Conservation (phyloP, 2,329 filamentous ascomycete genomes). For the Penicillium sclerotiorum region DNA sequence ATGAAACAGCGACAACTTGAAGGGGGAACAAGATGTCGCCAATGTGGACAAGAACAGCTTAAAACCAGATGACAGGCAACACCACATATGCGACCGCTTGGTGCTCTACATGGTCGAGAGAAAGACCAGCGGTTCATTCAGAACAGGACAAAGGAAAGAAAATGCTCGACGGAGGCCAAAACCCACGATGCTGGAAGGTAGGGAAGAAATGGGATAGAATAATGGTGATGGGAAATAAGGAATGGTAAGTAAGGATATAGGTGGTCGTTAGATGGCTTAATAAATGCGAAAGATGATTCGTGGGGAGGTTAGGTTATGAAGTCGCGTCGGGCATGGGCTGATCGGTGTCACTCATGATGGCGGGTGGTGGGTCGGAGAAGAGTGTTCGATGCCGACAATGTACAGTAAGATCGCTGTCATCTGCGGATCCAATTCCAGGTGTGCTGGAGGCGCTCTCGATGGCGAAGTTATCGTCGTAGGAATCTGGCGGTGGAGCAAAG, state of each 20-base stretch:
- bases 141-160: slow-evolving; percentile 9
- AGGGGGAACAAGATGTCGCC: too few relatives aligned
- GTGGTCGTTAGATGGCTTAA: slow-evolving; percentile 22
- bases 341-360: slow-evolving; percentile 33
- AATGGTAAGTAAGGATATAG: slow-evolving; percentile 19
- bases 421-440: slow-evolving; percentile 28
- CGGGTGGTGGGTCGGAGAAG: slow-evolving; percentile 36
- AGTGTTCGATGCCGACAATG: slow-evolving; percentile 25
- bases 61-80: slow-evolving; percentile 13
- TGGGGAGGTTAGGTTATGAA: slow-evolving; percentile 20
- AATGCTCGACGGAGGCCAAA: slow-evolving; percentile 9
- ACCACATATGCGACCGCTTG: slow-evolving; percentile 26
- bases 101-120: slow-evolving; percentile 11
- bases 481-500: slow-evolving; percentile 73
- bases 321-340: slow-evolving; percentile 39
- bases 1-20: too few relatives aligned
- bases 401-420: slow-evolving; percentile 18
- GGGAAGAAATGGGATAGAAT: not conserved
- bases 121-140: slow-evolving; percentile 16
- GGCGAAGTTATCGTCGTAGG: slow-evolving; percentile 29
- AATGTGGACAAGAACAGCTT: not conserved
- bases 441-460: slow-evolving; percentile 39
- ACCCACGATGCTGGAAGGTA: slow-evolving; percentile 10
- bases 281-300: slow-evolving; percentile 16
- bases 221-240: too few relatives aligned